Percentiles rank a stretch among this genome's conserved stretches.
phyloP scores from a whole-genome alignment of 306 rosid genomes.

The Quercus cerris region DNA sequence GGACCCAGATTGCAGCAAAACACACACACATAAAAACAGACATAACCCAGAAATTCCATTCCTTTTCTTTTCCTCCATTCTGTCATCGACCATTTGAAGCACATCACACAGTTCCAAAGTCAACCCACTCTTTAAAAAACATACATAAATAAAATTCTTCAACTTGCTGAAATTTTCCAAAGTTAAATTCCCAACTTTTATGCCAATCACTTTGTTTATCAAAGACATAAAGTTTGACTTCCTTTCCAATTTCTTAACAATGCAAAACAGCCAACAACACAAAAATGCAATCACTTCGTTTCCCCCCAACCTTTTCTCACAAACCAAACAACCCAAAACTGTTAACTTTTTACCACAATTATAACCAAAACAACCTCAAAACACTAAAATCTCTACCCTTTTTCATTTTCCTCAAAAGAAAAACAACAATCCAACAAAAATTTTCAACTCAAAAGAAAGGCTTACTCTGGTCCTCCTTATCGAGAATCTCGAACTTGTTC shows the following conservation, averaged over 20 bases:
- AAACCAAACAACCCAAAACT: not conserved
- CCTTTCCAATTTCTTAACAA: not conserved
- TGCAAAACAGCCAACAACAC: not conserved
- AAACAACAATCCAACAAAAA: not conserved
- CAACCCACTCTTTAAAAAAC: too few relatives aligned
- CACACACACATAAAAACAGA: too few relatives aligned
- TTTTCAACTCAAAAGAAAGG: not conserved
- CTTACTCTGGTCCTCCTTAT: conserved; percentile 70
- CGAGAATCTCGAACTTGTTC: conserved; percentile 62
- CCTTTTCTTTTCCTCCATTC: not conserved
- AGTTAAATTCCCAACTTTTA: not conserved
- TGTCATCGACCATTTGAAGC: not conserved
- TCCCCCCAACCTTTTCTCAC: not conserved
- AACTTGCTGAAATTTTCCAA: not conserved
- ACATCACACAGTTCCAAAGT: not conserved
- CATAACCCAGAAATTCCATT: not conserved
- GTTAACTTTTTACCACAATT: too few relatives aligned
- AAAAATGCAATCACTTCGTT: not conserved
- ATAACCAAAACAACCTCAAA: not conserved
- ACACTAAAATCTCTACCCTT: not conserved
- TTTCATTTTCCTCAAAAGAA: not conserved
- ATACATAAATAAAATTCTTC: not conserved
- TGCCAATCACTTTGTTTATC: not conserved
- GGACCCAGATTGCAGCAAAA: not conserved
- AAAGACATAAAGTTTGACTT: not conserved